Conservation (phyloP, 805 yeast species). For the Wickerhamomyces bisporus region DNA sequence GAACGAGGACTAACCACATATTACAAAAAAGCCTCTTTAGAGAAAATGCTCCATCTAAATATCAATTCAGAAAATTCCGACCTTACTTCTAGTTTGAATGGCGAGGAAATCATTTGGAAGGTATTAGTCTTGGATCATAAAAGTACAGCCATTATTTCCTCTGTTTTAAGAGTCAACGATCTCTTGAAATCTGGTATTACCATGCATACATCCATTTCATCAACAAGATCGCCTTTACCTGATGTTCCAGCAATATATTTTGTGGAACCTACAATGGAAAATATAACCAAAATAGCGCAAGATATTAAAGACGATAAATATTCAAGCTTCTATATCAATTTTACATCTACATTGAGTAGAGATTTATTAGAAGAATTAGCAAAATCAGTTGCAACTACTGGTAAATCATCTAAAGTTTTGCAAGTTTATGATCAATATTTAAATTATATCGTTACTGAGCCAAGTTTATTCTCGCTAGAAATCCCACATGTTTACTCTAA, state of each 20-base stretch:
- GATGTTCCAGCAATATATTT: constrained; percentile 95
- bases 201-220: constrained; percentile 69
- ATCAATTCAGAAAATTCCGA: constrained; percentile 48
- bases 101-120: constrained; percentile 82
- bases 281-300: constrained; percentile 59
- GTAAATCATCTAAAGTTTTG: constrained; percentile 65
- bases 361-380: constrained; percentile 86
- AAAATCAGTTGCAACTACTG: constrained; percentile 65
- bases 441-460: constrained; percentile 90
- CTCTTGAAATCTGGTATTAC: constrained; percentile 88
- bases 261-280: constrained; percentile 79
- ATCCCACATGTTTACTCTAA: constrained; percentile 57
- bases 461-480: constrained; percentile 80
- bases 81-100: constrained; percentile 47
- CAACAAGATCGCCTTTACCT: constrained; percentile 76
- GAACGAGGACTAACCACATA: constrained; percentile 6
- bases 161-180: constrained; percentile 90
- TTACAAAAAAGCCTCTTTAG: constrained; percentile 39
- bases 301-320: constrained; percentile 76
- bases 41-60: constrained; percentile 84
- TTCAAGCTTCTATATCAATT: constrained; percentile 76
- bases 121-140: constrained; percentile 76
- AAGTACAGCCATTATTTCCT: constrained; percentile 82
- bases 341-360: constrained; percentile 74
- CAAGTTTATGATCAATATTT: constrained; percentile 94